Evolutionary conservation across 495 filamentous ascomycete genomes (phyloP).

Genomic region (Penicillium nucicola): DNA sequence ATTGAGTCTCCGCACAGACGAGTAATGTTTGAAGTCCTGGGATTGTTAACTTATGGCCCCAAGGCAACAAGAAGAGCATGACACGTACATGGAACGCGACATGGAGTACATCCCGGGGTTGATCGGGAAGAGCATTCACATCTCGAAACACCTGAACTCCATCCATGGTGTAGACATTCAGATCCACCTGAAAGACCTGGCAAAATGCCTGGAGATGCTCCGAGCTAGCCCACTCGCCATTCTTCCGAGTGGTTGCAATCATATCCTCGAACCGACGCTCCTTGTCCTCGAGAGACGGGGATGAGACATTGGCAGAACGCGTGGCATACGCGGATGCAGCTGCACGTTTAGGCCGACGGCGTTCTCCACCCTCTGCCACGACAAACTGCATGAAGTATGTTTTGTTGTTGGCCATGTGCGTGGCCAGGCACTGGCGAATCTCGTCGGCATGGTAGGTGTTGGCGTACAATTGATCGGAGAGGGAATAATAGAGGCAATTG

Average conservation of each 20-base stretch:
- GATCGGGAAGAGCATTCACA: constrained; percentile 42
- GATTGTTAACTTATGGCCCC: not conserved
- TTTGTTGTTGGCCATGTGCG: constrained; percentile 59
- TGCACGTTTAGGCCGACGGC: constrained; percentile 61
- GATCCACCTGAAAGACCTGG: constrained; percentile 56
- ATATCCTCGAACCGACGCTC: constrained; percentile 61
- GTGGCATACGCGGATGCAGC: constrained; percentile 41
- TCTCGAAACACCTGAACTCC: constrained; percentile 44
- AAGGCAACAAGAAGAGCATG: not conserved
- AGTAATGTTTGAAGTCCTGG: constrained; percentile 67
- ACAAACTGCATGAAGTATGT: constrained; percentile 68
- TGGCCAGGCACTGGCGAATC: constrained; percentile 59
- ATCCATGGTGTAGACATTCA: constrained; percentile 60
- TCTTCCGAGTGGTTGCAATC: constrained; percentile 57
- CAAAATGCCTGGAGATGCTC: constrained; percentile 70
- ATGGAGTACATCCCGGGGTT: constrained; percentile 47
- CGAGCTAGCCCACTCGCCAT: constrained; percentile 68
- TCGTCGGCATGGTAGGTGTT: constrained; percentile 53
- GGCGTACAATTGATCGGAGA: constrained; percentile 73
- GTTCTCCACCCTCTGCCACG: constrained; percentile 55
- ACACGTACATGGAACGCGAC: constrained; percentile 71
- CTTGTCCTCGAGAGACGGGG: constrained; percentile 53
- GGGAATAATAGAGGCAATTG: constrained; percentile 75
- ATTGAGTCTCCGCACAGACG: constrained; percentile 62
- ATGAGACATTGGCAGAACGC: constrained; percentile 34